Percentiles rank a stretch among this genome's conserved stretches.
Evolutionary conservation across 768 basidiomycete species (phyloP).

Genomic region (Rhizopogon salebrosus): DNA sequence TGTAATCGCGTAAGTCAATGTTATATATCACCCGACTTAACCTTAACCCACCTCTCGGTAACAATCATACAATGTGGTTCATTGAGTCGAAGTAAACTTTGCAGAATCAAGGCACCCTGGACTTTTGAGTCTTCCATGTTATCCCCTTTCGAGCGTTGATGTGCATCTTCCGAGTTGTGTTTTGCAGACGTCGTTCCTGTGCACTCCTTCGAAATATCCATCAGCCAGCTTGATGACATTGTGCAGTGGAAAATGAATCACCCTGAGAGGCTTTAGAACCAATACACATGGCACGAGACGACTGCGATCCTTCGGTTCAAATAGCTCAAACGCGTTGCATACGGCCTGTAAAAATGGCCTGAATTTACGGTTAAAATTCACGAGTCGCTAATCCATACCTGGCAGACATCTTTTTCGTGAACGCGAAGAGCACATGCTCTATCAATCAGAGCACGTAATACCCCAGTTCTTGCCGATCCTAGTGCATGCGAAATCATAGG

Average conservation of each 20-base stretch:
- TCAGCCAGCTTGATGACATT: conserved; percentile 18
- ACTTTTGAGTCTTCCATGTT: conserved; percentile 43
- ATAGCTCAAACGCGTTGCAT: conserved; percentile 53
- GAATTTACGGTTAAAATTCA: conserved; percentile 1
- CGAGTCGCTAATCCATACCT: conserved; percentile 40
- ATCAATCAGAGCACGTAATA: conserved; percentile 72
- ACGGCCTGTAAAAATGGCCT: conserved; percentile 43
- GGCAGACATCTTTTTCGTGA: conserved; percentile 44
- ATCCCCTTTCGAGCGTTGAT: conserved; percentile 9
- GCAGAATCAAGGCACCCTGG: conserved; percentile 82
- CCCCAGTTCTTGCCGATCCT: conserved; percentile 74
- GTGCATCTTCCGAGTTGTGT: conserved; percentile 10
- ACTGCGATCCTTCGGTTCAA: conserved; percentile 40
- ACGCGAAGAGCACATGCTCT: conserved; percentile 46
- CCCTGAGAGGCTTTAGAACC: conserved; percentile 44
- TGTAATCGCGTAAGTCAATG: conserved; percentile 24
- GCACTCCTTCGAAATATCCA: conserved; percentile 19
- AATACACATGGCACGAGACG: conserved; percentile 67
- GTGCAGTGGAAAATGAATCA: neutral
- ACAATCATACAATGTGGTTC: conserved; percentile 65
- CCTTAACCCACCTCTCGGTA: conserved; percentile 53
- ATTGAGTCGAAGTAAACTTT: conserved; percentile 70
- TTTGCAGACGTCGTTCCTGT: conserved; percentile 3
- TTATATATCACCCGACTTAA: neutral
- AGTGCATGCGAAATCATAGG: neutral